Base-by-base conservation (phyloP, 768 basidiomycete species). In the Collybia nuda region DNA sequence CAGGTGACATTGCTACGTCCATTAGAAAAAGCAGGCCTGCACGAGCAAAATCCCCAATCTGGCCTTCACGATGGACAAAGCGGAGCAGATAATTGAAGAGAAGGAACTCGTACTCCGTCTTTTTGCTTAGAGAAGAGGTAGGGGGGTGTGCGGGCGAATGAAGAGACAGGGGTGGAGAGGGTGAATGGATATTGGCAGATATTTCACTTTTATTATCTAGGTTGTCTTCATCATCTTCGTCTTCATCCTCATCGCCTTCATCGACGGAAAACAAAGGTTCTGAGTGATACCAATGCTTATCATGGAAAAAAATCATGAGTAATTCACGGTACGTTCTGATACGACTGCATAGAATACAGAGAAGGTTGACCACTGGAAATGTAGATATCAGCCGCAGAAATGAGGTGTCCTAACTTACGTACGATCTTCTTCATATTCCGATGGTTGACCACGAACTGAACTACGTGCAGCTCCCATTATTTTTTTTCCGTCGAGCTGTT, bases 271-370 rank as follows among this genome's bases (percentile, higher is more conserved):
- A 89, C 38, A 90, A 62, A 8, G 88, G 85, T 54, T 90, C 86
- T 5, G 86, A 85, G 8, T 76, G 84, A 62, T 85, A 87, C 85
- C 90, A 91, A 57, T 90, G 85, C 61, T 90, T 94, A 65, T 96
- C 93, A 60, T 95, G 93, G 65, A 98, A 96, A 74, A 98, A 98
- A 55, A 98, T 96, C 81, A 97, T 90, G 35, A 98, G 82, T 1
- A 98, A 75, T 59, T 94, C 91, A 35, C 91, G 84, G 62, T 88
- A 85, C 24, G 90, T 89, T 49, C 91, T 80, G 63, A 98, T 97
- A 40, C 93, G 82, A 60, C 90, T 93, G 76, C 94, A 96, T 28
- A 98, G 68, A 53, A 90, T 90, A 70, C 93, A 96, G 47, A 98
- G 79, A 23, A 97, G 73, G 64, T 94, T 90, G 54, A 97, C 93